phyloP scores from a whole-genome alignment of 2,329 filamentous ascomycete species.

The Ophiostoma fasciatum region DNA sequence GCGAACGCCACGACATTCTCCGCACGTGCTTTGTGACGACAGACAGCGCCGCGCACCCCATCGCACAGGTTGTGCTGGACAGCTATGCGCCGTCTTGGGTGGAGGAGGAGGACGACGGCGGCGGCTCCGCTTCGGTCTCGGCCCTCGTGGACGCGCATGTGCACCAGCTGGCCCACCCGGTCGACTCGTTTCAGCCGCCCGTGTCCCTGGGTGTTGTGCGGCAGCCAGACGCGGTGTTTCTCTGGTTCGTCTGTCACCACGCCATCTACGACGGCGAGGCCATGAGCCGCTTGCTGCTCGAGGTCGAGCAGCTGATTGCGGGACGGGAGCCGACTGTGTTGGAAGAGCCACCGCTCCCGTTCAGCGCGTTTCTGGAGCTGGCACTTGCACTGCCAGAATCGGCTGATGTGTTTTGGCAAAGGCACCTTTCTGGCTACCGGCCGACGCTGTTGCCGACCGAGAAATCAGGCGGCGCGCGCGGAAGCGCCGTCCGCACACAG shows the following conservation, averaged over 20 bases:
- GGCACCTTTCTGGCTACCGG: constrained; percentile 36
- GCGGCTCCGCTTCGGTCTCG: constrained; percentile 17
- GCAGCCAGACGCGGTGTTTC: constrained; percentile 16
- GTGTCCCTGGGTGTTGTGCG: constrained; percentile 29
- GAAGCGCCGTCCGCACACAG: constrained; percentile 10
- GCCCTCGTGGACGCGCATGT: constrained; percentile 26
- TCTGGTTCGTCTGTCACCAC: constrained; percentile 53
- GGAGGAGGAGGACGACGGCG: constrained; percentile 16
- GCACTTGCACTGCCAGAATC: constrained; percentile 33
- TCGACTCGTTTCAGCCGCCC: constrained; percentile 31
- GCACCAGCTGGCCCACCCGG: constrained; percentile 19
- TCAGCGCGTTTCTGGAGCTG: constrained; percentile 48
- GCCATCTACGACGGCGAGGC: constrained; percentile 78
- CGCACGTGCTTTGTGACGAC: constrained; percentile 63
- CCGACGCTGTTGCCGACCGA: constrained; percentile 13
- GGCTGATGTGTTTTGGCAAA: constrained; percentile 51
- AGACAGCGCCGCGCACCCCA: constrained; percentile 42
- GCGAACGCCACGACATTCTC: constrained; percentile 57
- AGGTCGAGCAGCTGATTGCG: constrained; percentile 47
- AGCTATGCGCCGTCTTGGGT: constrained; percentile 27
- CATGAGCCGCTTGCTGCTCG: constrained; percentile 51
- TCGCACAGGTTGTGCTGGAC: constrained; percentile 56
- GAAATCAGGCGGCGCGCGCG: not conserved
- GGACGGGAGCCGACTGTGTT: constrained; percentile 26
- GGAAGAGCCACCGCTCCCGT: constrained; percentile 31